These are phyloP conservation scores for Xylona heveae DNA, from an alignment of 495 filamentous ascomycete species.

Conservation along the genomic window DNA sequence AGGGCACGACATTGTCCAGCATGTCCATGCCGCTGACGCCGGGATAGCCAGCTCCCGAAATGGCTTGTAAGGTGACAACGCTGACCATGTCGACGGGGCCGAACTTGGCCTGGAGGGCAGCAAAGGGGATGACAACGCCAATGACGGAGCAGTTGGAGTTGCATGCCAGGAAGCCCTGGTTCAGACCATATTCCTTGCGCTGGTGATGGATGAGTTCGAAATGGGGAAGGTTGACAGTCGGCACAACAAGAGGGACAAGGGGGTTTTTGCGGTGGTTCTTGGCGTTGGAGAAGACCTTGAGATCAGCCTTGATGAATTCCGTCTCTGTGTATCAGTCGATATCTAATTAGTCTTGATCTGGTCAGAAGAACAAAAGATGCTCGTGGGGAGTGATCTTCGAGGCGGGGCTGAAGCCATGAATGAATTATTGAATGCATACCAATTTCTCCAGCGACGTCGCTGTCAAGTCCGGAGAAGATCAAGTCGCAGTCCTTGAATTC, in stretches of 20 bases:
- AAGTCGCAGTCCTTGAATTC: slow-evolving; percentile 68
- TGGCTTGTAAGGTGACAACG: slow-evolving; percentile 74
- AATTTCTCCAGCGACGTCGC: slow-evolving; percentile 62
- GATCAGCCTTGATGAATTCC: slow-evolving; percentile 56
- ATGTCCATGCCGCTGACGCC: slow-evolving; percentile 57
- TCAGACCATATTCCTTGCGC: slow-evolving; percentile 36
- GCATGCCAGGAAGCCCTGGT: slow-evolving; percentile 67
- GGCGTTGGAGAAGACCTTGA: slow-evolving; percentile 71
- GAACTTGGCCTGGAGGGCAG: slow-evolving; percentile 56
- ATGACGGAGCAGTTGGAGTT: slow-evolving; percentile 87
- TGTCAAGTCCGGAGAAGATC: slow-evolving; percentile 75
- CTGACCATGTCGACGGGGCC: slow-evolving; percentile 52
- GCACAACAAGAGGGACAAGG: slow-evolving; percentile 65
- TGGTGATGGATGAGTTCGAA: slow-evolving; percentile 61
- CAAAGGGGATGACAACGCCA: slow-evolving; percentile 74
- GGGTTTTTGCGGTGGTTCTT: slow-evolving; percentile 78
- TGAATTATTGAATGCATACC: slow-evolving; percentile 20
- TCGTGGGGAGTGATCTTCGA: background rate
- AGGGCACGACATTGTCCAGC: slow-evolving; percentile 71
- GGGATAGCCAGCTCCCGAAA: slow-evolving; percentile 76
- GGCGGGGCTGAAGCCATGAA: slow-evolving; percentile 1
- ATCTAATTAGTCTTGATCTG: background rate
- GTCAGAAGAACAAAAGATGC: background rate
- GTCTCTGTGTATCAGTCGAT: slow-evolving; percentile 44
- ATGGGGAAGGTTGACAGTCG: slow-evolving; percentile 65